phyloP scores from a whole-genome alignment of 805 yeast species.

The Ogataea trehaloabstinens region DNA sequence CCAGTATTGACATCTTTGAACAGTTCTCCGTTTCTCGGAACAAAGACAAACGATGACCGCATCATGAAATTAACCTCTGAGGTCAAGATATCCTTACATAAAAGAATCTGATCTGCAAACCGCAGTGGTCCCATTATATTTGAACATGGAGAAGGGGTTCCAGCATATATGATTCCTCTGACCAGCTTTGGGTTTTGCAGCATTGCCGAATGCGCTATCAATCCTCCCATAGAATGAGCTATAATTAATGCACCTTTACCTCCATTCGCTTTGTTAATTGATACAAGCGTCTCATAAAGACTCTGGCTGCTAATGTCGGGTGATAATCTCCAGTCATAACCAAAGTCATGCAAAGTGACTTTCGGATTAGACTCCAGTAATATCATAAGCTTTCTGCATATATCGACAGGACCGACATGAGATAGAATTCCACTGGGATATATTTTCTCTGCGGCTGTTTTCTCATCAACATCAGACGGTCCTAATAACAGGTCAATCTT shows the following conservation, averaged over 20 bases:
- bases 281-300: slow-evolving; percentile 46
- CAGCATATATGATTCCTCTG: slow-evolving; percentile 77
- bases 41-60: slow-evolving; percentile 78
- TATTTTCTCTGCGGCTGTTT: slow-evolving; percentile 47
- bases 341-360: slow-evolving; percentile 66
- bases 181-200: slow-evolving; percentile 64
- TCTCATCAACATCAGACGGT: slow-evolving; percentile 69
- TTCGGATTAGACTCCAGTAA: slow-evolving; percentile 54
- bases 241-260: slow-evolving; percentile 66
- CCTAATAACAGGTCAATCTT: slow-evolving; percentile 72
- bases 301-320: slow-evolving; percentile 52
- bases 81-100: slow-evolving; percentile 71
- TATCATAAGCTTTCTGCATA: slow-evolving; percentile 59
- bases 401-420: slow-evolving; percentile 86
- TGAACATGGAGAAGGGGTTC: slow-evolving; percentile 80
- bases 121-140: slow-evolving; percentile 84
- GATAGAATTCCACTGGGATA: slow-evolving; percentile 75
- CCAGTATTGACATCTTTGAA: slow-evolving; percentile 63
- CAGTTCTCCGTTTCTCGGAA: slow-evolving; percentile 74
- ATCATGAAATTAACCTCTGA: slow-evolving; percentile 83
- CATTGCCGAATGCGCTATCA: slow-evolving; percentile 78
- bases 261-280: slow-evolving; percentile 42
- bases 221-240: slow-evolving; percentile 95
- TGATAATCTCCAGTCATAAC: slow-evolving; percentile 93
- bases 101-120: slow-evolving; percentile 74